Evolutionary conservation across 495 filamentous ascomycete genomes (phyloP).

Genomic region (Penicillium psychrofluorescens): DNA sequence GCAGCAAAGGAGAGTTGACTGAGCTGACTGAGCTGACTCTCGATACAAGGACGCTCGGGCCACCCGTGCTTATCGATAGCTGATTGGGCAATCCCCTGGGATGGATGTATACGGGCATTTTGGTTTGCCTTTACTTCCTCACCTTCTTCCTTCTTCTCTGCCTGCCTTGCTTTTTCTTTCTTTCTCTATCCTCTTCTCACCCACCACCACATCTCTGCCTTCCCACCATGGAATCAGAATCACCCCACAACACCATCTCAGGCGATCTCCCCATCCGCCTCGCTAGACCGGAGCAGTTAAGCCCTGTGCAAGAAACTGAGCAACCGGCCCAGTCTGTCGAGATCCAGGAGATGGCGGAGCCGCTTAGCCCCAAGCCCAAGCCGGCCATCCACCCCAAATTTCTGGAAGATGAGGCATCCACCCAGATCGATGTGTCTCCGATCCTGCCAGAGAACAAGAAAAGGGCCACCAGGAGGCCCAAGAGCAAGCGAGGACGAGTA

Average conservation of each 20-base stretch:
- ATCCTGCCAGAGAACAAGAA: conserved; percentile 16
- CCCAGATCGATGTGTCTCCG: conserved; percentile 5
- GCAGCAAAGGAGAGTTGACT: not conserved
- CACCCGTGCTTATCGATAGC: not conserved
- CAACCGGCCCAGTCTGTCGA: not conserved
- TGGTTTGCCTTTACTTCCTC: no score
- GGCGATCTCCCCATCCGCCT: conserved; percentile 5
- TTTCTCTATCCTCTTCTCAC: not conserved
- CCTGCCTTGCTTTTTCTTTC: not conserved
- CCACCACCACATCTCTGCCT: not conserved
- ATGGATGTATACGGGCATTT: no score
- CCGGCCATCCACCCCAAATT: not conserved
- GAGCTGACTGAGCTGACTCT: not conserved
- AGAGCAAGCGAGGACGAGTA: conserved; percentile 42
- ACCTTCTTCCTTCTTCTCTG: not conserved
- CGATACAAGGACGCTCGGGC: conserved; percentile 1
- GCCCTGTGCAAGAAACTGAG: not conserved
- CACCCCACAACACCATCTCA: not conserved
- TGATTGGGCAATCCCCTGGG: not conserved
- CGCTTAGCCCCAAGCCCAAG: not conserved
- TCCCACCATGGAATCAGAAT: not conserved
- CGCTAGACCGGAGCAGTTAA: not conserved
- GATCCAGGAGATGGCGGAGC: not conserved
- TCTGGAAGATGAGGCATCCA: conserved; percentile 1
- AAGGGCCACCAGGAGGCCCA: conserved; percentile 30